A percentile compares a stretch with the other conserved stretches of the same genome.
phyloP scores from a whole-genome alignment of 2,329 filamentous ascomycete genomes.

The Metarhizium album region DNA sequence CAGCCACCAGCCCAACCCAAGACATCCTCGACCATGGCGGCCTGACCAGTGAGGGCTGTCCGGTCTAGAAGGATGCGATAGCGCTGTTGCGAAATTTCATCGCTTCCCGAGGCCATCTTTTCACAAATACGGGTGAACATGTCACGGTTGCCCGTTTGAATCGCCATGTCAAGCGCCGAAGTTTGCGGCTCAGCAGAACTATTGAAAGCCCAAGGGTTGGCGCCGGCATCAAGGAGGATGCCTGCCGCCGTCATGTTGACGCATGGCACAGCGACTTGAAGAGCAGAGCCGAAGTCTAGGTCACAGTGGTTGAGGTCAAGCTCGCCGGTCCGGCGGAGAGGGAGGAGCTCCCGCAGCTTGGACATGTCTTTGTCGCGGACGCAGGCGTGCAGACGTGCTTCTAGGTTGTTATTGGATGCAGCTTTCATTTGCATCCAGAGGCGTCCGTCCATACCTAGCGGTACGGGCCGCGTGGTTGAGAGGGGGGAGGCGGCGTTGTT shows the following conservation, averaged over 20 bases:
- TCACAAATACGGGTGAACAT: slow-evolving; percentile 4
- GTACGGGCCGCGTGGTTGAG: not conserved
- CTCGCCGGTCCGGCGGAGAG: not conserved
- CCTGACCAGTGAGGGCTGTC: slow-evolving; percentile 9
- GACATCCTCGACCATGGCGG: slow-evolving; percentile 9
- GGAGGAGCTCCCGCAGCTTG: not conserved
- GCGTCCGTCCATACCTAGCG: not conserved
- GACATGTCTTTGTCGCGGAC: slow-evolving; percentile 5
- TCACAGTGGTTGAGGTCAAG: slow-evolving; percentile 4
- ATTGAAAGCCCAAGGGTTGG: slow-evolving; percentile 2
- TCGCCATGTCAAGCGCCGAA: slow-evolving; percentile 2
- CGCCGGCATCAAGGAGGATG: slow-evolving; percentile 9
- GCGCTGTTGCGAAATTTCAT: not conserved
- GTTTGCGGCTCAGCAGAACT: not conserved
- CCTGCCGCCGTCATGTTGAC: slow-evolving; percentile 6
- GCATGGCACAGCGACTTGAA: slow-evolving; percentile 9
- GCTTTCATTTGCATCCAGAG: not conserved
- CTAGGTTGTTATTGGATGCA: not conserved
- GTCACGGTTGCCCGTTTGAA: slow-evolving; percentile 1
- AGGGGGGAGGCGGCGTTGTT: not conserved
- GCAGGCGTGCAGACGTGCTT: slow-evolving; percentile 7
- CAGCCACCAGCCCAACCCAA: slow-evolving; percentile 11
- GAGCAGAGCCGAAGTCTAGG: slow-evolving; percentile 6
- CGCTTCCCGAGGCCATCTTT: not conserved
- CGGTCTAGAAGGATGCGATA: slow-evolving; percentile 4